Conservation (phyloP, 2,329 filamentous ascomycete genomes). For the Didymella arachidicola region DNA sequence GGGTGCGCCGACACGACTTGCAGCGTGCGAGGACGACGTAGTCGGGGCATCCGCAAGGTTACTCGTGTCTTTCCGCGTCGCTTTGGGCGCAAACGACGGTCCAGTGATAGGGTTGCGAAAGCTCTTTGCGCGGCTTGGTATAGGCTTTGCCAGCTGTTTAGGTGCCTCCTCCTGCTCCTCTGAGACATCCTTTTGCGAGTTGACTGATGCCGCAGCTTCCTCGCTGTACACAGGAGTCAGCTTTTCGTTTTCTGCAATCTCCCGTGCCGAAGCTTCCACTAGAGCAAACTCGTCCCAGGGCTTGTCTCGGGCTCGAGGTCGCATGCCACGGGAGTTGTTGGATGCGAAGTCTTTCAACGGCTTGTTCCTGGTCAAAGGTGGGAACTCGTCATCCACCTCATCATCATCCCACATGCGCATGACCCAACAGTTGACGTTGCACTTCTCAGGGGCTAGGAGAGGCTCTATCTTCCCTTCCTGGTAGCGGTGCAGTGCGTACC, state of each 20-base stretch:
- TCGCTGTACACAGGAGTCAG: conserved; percentile 72
- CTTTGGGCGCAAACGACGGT: conserved; percentile 57
- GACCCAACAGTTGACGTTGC: conserved; percentile 83
- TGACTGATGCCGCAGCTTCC: conserved; percentile 53
- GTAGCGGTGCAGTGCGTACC: conserved; percentile 79
- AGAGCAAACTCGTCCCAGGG: conserved; percentile 85
- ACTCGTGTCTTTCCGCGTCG: conserved; percentile 56
- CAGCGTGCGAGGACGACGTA: conserved; percentile 53
- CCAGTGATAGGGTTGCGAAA: conserved; percentile 61
- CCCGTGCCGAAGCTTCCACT: conserved; percentile 72
- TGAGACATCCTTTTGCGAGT: conserved; percentile 39
- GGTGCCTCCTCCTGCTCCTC: conserved; percentile 30
- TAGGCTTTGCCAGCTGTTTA: conserved; percentile 34
- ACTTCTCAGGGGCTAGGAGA: conserved; percentile 67
- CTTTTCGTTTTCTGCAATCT: conserved; percentile 73
- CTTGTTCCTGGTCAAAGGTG: conserved; percentile 76
- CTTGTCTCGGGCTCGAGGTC: conserved; percentile 73
- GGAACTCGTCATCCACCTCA: conserved; percentile 86
- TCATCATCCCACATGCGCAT: conserved; percentile 84
- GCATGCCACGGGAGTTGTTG: conserved; percentile 74
- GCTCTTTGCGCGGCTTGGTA: conserved; percentile 48
- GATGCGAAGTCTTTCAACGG: conserved; percentile 79
- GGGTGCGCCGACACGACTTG: conserved; percentile 70
- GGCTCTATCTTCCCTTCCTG: conserved; percentile 78
- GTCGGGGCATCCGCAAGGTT: conserved; percentile 55